Base-by-base conservation (phyloP, 495 filamentous ascomycete genomes). In the Aspergillus olivimuriae region DNA sequence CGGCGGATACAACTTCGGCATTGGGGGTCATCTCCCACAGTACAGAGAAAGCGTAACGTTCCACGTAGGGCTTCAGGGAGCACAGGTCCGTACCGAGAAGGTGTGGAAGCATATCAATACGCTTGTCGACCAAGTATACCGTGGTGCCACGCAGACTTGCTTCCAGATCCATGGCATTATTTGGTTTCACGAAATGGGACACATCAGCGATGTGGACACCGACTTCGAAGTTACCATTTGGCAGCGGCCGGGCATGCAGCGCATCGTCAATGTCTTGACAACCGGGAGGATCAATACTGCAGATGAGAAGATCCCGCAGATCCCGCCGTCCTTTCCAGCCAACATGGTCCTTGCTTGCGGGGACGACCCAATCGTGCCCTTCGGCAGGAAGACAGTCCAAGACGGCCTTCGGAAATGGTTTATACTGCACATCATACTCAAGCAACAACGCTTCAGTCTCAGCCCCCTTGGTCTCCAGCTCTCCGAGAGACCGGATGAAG, bases 141-240 rank as follows among this genome's bases (percentile, higher is more conserved):
- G 94, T 97, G 3, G 92, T 97, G 47, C 91, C 92, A 57, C 92
- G 83, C 46, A 89, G 77, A 56, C 87, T 89, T 2, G 92, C 92
- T 66, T 98, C 92, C 17, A 77, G 75, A 59, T 98, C 94, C 94
- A 98, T 98, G 31, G 92, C 81, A 59, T 92, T 97, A 60, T 88
- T 88, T 20, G 94, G 90, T 65, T 90, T 94, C 59, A 98, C 94
- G 52, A 97, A 97, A 60, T 98, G 88, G 12, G 94, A 95, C 15
- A 98, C 92, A 57, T 98, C 92, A 33, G 92, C 92, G 60, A 98
- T 98, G 58, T 98, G 94, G n/a, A 98, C 92, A 42, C 92, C 92
- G 10, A 97, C 87, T 68, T 97, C 88, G 50, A 82, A 87, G 60
- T 98, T 97, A 18, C 94, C 92, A 54, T 96, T 97, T 2, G 88